Conservation (phyloP, 441 rosid genomes). For the Arabidopsis hybrid region DNA sequence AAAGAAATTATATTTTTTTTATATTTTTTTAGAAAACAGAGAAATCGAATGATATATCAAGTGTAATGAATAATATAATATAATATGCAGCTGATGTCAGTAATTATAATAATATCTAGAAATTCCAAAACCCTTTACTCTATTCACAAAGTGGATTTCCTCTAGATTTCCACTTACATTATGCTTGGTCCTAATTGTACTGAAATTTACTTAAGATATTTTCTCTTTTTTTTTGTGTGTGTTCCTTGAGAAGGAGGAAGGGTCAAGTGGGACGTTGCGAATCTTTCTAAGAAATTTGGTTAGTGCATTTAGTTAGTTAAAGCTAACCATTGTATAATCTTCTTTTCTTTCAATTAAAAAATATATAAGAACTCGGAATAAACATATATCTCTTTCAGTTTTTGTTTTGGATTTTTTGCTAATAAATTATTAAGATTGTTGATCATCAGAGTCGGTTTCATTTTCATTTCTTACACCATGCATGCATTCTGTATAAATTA, state of each 20-base stretch:
- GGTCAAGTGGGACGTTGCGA: constrained; percentile 56
- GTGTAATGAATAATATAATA: background rate
- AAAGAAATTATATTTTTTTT: background rate
- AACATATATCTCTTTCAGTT: background rate
- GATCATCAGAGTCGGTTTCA: background rate
- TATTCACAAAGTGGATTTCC: constrained; percentile 56
- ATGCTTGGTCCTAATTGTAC: constrained; percentile 40
- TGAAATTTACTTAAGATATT: constrained; percentile 29
- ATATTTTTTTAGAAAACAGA: background rate
- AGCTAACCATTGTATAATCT: constrained; percentile 45
- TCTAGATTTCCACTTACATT: constrained; percentile 69
- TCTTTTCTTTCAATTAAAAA: background rate
- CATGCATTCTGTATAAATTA: too few relatives aligned
- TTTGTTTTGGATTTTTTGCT: background rate
- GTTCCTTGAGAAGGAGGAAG: constrained; percentile 66
- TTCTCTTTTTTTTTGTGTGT: background rate
- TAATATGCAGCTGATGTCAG: constrained; percentile 34
- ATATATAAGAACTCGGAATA: constrained; percentile 4
- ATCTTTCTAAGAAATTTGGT: constrained; percentile 39
- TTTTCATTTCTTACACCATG: background rate
- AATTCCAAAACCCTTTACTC: constrained; percentile 36
- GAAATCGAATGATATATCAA: background rate
- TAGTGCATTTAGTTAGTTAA: constrained; percentile 67
- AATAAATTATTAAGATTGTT: background rate
- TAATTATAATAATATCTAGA: constrained; percentile 13